These are phyloP conservation scores for Pelargonium citronellum DNA, from an alignment of 441 rosid species.

Conservation along the genomic window DNA sequence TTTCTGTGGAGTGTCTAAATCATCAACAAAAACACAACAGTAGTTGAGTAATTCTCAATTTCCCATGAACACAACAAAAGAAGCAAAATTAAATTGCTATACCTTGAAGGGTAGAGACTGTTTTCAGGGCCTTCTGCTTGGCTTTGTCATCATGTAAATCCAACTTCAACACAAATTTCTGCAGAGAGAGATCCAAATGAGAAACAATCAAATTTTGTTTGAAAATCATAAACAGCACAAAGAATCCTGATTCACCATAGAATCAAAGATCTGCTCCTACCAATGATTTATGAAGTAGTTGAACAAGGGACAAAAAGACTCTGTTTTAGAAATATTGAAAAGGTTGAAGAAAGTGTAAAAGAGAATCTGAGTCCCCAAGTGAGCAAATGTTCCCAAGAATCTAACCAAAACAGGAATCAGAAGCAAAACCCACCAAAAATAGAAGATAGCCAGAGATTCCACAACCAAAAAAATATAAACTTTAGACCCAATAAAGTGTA, in stretches of 20 bases:
- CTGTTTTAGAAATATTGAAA: background rate
- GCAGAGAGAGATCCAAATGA: conserved; percentile 22
- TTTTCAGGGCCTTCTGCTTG: conserved; percentile 82
- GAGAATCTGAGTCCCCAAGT: background rate
- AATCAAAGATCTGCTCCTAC: background rate
- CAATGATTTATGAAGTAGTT: background rate
- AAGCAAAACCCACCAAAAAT: background rate
- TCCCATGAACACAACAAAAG: background rate
- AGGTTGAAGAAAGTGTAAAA: background rate
- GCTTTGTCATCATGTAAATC: conserved; percentile 71
- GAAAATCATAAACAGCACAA: background rate
- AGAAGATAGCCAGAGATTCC: background rate
- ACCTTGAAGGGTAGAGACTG: conserved; percentile 83
- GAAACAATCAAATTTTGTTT: background rate
- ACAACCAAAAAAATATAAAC: background rate
- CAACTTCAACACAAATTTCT: conserved; percentile 72
- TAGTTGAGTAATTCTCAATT: background rate
- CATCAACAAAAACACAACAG: background rate
- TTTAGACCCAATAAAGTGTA: background rate
- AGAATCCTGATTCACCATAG: conserved; percentile 1
- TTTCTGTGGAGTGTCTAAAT: background rate
- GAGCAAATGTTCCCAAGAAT: background rate
- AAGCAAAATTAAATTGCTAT: background rate
- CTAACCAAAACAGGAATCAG: background rate
- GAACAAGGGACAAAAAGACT: background rate